Evolutionary conservation across 2,329 filamentous ascomycete species (phyloP), one percentile per base, ranked within the genome.

Genomic region (Fusarium hainanense): DNA sequence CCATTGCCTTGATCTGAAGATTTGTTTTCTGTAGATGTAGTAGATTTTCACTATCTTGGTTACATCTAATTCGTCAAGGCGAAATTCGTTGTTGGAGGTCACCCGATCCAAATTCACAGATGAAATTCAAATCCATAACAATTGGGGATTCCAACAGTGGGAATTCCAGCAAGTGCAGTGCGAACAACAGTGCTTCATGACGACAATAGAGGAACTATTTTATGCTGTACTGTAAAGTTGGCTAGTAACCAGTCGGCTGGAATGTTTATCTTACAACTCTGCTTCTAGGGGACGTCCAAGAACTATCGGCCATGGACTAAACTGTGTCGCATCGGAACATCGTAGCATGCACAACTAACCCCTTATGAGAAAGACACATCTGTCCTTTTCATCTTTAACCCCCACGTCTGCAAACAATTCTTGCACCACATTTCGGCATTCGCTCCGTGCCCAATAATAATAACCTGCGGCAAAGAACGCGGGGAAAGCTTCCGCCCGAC

Each of bases 281-380:
- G 2, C 5, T 11, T 12, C 4, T 28, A 4, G 12, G 7, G 12
- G 0, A 7, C 13, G 2, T 30, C 4, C 16, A 37, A 37, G n/a
- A 1, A 11, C 10, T 6, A 4, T 0, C 1, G 0, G 16, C 3
- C 3, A n/a, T 18, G 18, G 9, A 3, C 3, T 7, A 6, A 11
- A 0, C 16, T 18, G 9, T 18, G 0, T 37, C 4, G 16, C 3
- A 37, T 11, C 0, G 0, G 6, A 37, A 6, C 16, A 37, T 10
- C 2, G 0, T 11, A 4, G 5, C 18, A 6, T n/a, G 10, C 34
- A n/a, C 10, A n/a, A 37, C 10, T 10, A 7, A 1, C 0, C 3
- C 18, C 2, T 11, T 0, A 37, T 2, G 3, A 3, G 3, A 11
- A n/a, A 4, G 10, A 37, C 8, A 34, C 1, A 37, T n/a, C 34